A percentile compares a stretch with the other conserved stretches of the same genome.
These are phyloP conservation scores for Suhomyces atakaporum DNA, from an alignment of 1,139 yeast species.

Conservation along the genomic window DNA sequence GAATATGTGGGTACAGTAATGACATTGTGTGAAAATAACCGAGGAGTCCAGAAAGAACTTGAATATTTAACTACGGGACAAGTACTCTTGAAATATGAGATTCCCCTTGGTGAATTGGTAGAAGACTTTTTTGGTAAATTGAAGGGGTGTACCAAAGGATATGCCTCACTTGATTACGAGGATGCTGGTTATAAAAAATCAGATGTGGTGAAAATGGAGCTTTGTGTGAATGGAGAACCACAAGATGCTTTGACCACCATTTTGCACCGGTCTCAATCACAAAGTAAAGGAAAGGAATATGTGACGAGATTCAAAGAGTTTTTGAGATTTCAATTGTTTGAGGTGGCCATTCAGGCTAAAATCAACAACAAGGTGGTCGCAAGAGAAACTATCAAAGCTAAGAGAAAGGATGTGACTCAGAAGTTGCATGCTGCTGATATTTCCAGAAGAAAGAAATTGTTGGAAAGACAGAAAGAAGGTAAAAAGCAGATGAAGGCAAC, in stretches of 20 bases:
- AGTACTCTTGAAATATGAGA: conserved; percentile 71
- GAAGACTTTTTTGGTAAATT: conserved; percentile 94
- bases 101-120: conserved; percentile 87
- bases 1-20: conserved; percentile 88
- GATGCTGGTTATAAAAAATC: conserved; percentile 84
- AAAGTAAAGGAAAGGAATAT: conserved; percentile 73
- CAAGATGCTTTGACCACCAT: conserved; percentile 94
- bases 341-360: conserved; percentile 88
- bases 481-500: conserved; percentile 79
- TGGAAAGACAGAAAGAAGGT: conserved; percentile 91
- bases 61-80: conserved; percentile 82
- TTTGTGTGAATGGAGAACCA: conserved; percentile 84
- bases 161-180: conserved; percentile 92
- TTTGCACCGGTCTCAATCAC: conserved; percentile 79
- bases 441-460: conserved; percentile 82
- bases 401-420: conserved; percentile 90
- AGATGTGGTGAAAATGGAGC: conserved; percentile 83
- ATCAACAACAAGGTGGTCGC: conserved; percentile 85
- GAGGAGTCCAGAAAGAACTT: conserved; percentile 82
- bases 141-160: conserved; percentile 88
- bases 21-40: conserved; percentile 76
- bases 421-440: conserved; percentile 92
- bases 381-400: conserved; percentile 90
- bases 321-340: conserved; percentile 80
- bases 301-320: conserved; percentile 80